Base-by-base conservation (phyloP, 495 filamentous ascomycete genomes). In the Aspergillus olivimuriae region DNA sequence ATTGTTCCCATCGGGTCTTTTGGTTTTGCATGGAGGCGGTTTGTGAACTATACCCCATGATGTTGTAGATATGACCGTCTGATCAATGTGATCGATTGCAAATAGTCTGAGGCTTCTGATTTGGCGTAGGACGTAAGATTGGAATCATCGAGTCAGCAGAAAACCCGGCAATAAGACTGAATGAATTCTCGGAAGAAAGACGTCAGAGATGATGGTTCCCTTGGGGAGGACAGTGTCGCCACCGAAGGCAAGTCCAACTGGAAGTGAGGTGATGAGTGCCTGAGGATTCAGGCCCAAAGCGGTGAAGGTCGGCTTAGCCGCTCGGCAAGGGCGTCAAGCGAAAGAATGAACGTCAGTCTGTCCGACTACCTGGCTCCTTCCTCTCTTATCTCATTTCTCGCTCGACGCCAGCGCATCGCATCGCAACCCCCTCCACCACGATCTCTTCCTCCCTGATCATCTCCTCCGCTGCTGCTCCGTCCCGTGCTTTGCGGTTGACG, bases 21-120 rank as follows among this genome's bases (percentile, higher is more conserved):
- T 58, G 56, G 50, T 41, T 41, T 62, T 68, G 56, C 61, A 65
- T 66, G 55, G 57, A 50, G 61, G 52, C 52, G 58, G 58, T 60
- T 59, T 55, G 55, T 50, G 47, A 22, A 39, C 37, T 51, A 68
- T 68, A 65, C 64, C 64, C 59, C 58, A 55, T 68, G 48, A 46
- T 56, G 61, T 68, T 60, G 53, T 46, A 59, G 54, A 37, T 34
- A 18, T 50, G 44, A 28, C 24, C 24, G 24, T 28, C 24, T 28
- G 11, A 28, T n/a, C n/a, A n/a, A n/a, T n/a, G n/a, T n/a, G n/a
- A n/a, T n/a, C n/a, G n/a, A n/a, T n/a, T n/a, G n/a, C n/a, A n/a
- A n/a, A n/a, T n/a, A n/a, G n/a, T n/a, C n/a, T n/a, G n/a, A n/a
- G n/a, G n/a, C n/a, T n/a, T n/a, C n/a, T n/a, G n/a, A n/a, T n/a